Evolutionary conservation across 2,329 filamentous ascomycete species (phyloP).

Genomic region (Ascochyta rabiei): DNA sequence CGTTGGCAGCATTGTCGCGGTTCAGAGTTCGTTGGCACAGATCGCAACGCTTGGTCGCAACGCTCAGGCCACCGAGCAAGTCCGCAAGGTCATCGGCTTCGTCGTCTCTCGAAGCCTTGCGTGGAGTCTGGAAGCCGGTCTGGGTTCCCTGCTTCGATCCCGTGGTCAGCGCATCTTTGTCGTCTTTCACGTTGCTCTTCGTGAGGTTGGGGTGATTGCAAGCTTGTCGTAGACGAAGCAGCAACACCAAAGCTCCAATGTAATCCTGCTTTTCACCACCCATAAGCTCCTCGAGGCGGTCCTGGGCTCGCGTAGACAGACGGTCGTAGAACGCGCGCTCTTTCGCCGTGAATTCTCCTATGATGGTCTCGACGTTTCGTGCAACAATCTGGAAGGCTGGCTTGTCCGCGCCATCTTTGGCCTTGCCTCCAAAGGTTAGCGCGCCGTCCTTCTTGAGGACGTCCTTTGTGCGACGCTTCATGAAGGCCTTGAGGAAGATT

Average conservation of each 20-base stretch:
- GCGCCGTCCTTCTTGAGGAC: constrained; percentile 89
- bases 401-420: constrained; percentile 60
- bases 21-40: constrained; percentile 77
- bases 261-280: constrained; percentile 80
- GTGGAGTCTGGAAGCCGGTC: constrained; percentile 41
- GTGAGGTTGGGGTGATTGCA: constrained; percentile 94
- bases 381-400: constrained; percentile 89
- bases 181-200: constrained; percentile 81
- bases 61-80: constrained; percentile 82
- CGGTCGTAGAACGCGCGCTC: constrained; percentile 87
- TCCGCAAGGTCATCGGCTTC: constrained; percentile 85
- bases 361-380: constrained; percentile 82
- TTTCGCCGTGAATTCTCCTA: constrained; percentile 76
- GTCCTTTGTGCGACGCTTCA: constrained; percentile 98
- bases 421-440: constrained; percentile 75
- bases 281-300: constrained; percentile 89
- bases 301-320: constrained; percentile 82
- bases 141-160: constrained; percentile 56
- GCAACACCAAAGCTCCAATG: constrained; percentile 87
- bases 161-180: constrained; percentile 81
- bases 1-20: constrained; percentile 59
- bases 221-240: constrained; percentile 88
- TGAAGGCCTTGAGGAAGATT: constrained; percentile 85
- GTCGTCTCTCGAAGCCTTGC: constrained; percentile 55
- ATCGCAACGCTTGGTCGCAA: constrained; percentile 79